Percentiles rank a stretch among this genome's conserved stretches.
phyloP scores from a whole-genome alignment of 495 filamentous ascomycete species.

The Tuber calosporum region DNA sequence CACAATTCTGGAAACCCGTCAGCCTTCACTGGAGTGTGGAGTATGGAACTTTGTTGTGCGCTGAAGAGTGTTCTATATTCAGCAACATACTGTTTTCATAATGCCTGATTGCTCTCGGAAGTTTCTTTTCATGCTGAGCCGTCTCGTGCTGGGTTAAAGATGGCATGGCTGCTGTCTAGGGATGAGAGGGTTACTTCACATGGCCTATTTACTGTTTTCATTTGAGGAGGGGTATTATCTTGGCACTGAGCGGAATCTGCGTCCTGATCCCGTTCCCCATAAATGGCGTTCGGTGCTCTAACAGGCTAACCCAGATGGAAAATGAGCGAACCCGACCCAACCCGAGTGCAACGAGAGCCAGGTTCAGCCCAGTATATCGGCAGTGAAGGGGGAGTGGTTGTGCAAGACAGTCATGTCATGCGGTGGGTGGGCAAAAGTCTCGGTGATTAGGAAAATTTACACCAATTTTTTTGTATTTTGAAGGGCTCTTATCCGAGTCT shows the following conservation, averaged over 20 bases:
- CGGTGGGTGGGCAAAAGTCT: too few relatives aligned
- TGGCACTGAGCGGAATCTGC: neutral
- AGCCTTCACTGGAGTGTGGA: conserved; percentile 3
- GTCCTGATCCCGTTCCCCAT: neutral
- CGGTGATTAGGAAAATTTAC: too few relatives aligned
- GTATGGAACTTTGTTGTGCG: conserved; percentile 6
- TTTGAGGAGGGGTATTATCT: neutral
- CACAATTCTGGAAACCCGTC: neutral
- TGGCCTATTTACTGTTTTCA: neutral
- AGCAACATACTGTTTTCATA: neutral
- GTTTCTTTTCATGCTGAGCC: neutral
- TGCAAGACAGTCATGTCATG: too few relatives aligned
- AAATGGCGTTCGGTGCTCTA: too few relatives aligned
- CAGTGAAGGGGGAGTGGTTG: too few relatives aligned
- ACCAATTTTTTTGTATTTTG: too few relatives aligned
- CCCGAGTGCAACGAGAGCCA: too few relatives aligned
- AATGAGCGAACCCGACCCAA: too few relatives aligned
- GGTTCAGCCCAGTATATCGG: too few relatives aligned
- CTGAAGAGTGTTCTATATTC: conserved; percentile 5
- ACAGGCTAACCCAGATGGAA: too few relatives aligned
- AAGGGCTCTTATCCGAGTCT: too few relatives aligned
- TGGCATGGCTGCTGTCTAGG: neutral
- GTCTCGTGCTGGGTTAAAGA: neutral
- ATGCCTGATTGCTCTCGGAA: neutral
- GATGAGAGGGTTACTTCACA: neutral